Conservation (phyloP, 306 rosid species). For the Myrica gale region DNA sequence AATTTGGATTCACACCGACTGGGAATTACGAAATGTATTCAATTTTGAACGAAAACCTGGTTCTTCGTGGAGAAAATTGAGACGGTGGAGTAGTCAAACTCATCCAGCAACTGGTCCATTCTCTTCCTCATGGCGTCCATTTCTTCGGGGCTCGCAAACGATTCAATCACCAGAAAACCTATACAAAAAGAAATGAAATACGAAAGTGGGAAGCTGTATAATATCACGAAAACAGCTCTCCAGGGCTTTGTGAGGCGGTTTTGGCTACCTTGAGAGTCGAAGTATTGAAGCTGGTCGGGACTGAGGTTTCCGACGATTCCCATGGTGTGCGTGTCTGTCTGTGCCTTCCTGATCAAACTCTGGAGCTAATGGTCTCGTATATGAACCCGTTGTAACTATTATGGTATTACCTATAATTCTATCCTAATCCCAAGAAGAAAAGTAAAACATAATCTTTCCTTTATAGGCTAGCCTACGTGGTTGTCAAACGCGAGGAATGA, state of each 20-base stretch:
- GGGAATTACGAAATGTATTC: neutral
- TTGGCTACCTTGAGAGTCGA: constrained; percentile 60
- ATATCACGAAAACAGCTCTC: neutral
- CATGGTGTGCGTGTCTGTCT: constrained; percentile 25
- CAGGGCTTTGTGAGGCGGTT: neutral
- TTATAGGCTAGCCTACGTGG: too few relatives aligned
- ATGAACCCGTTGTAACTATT: too few relatives aligned
- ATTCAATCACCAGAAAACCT: constrained; percentile 84
- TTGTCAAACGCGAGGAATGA: neutral
- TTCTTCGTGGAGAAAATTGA: constrained; percentile 90
- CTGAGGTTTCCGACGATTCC: constrained; percentile 49
- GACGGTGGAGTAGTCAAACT: constrained; percentile 71
- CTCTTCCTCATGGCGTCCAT: constrained; percentile 63
- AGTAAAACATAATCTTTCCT: neutral
- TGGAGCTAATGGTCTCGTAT: too few relatives aligned
- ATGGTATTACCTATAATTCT: too few relatives aligned
- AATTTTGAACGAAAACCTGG: constrained; percentile 48
- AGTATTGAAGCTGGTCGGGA: constrained; percentile 53
- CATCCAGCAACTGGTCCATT: constrained; percentile 69
- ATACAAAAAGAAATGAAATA: neutral
- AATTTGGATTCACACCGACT: neutral
- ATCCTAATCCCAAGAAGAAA: too few relatives aligned
- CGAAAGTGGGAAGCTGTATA: too few relatives aligned
- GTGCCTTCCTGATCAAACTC: neutral
- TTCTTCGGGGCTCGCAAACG: constrained; percentile 58